Evolutionary conservation across 768 basidiomycete species (phyloP), one percentile per base, ranked within the genome.

Genomic region (Trametes maxima): DNA sequence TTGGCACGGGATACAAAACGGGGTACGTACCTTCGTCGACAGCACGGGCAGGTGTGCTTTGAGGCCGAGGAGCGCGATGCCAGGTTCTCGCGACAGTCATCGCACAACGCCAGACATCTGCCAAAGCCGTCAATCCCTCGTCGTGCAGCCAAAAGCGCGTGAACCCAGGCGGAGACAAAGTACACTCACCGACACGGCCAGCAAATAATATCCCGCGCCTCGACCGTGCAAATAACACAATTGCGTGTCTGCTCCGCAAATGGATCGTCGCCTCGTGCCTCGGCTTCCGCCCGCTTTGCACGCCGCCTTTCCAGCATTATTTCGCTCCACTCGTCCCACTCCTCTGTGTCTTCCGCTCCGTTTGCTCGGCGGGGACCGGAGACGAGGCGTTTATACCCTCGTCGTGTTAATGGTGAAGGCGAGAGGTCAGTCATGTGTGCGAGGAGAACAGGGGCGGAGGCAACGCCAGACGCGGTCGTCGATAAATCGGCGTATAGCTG

Each of bases 171-270:
- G 8, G 43, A 16, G 43, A 21, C 43, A 17, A 17, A 37, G 22
- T 19, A 8, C 25, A 69, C 81, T 68, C 59, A 89, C 87, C 90
- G 82, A 71, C 90, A 92, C n/a, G 90, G 90, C 90, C 90, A 92
- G 67, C 89, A 92, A 52, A 92, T 89, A 59, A 92, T 81, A 68
- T 88, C 84, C 50, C 90, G 76, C 25, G 80, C 75, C 58, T 87
- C 86, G n/a, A 76, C 76, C 25, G 85, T 89, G 66, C 90, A 92
- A 50, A 92, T 80, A 5, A 92, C 89, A 68, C 90, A 92, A 25
- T 74, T 69, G 25, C 76, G 67, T 58, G 76, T 45, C 52, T 64
- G 64, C 43, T 76, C 65, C 60, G 54, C 59, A 22, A 60, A 55
- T n/a, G 70, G 54, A 57, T 67, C 65, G 44, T 60, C 49, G 17